phyloP scores from a whole-genome alignment of 164 flowering plant species.

The Stephania cephalantha region DNA sequence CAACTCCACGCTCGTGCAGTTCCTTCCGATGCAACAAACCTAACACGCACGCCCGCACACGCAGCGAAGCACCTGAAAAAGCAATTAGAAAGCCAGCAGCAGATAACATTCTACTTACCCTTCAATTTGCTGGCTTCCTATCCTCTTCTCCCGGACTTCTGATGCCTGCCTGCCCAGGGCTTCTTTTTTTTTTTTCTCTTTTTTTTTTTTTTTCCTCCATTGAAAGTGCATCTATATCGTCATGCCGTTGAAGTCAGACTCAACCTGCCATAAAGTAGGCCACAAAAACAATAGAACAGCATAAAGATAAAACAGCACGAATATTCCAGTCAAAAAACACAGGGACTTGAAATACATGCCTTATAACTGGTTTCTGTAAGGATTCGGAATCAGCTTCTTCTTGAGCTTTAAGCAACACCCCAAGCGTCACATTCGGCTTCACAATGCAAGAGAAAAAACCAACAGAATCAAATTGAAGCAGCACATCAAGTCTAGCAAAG shows the following conservation, averaged over 20 bases:
- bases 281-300: constrained; percentile 18
- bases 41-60: neutral
- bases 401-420: constrained; percentile 27
- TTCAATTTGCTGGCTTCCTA: constrained; percentile 39
- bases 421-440: constrained; percentile 42
- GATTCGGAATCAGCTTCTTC: constrained; percentile 32
- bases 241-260: constrained; percentile 37
- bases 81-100: constrained; percentile 12
- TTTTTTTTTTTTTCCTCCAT: neutral
- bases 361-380: constrained; percentile 41
- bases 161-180: neutral
- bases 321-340: neutral
- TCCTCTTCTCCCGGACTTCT: constrained; percentile 8
- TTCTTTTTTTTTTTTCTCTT: too few relatives aligned
- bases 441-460: constrained; percentile 17
- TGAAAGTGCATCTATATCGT: constrained; percentile 5
- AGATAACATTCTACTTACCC: constrained; percentile 24
- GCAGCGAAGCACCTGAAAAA: constrained; percentile 2
- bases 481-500: neutral
- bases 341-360: constrained; percentile 35
- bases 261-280: constrained; percentile 28
- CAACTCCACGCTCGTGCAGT: neutral
- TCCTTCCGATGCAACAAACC: neutral
- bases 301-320: constrained; percentile 27
- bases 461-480: constrained; percentile 1